phyloP scores from a whole-genome alignment of 768 basidiomycete genomes.

The Psilocybe cubensis region DNA sequence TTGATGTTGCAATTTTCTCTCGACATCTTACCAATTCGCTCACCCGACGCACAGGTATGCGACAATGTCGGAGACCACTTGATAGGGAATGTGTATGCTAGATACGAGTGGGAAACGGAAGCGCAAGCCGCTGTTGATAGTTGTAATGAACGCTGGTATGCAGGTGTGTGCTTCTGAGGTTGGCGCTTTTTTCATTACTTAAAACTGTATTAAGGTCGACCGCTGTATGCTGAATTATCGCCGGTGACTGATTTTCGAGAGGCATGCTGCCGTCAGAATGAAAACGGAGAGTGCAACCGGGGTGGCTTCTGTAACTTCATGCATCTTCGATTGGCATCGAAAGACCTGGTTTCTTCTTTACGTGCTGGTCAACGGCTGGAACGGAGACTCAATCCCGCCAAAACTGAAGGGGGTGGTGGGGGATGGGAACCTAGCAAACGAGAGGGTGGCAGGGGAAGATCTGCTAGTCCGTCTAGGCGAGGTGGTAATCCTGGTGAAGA shows the following conservation, averaged over 20 bases:
- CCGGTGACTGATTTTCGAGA: slow-evolving; percentile 99
- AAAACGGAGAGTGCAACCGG: slow-evolving; percentile 97
- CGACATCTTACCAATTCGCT: slow-evolving; percentile 8
- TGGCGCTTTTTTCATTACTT: slow-evolving; percentile 11
- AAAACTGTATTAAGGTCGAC: slow-evolving; percentile 62
- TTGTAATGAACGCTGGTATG: slow-evolving; percentile 97
- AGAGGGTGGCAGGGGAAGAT: slow-evolving; percentile 66
- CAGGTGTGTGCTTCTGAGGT: slow-evolving; percentile 58
- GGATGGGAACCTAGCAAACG: slow-evolving; percentile 85
- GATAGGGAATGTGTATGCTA: slow-evolving; percentile 96
- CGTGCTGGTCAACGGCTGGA: slow-evolving; percentile 85
- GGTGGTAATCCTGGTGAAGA: slow-evolving; percentile 74
- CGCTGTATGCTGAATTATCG: slow-evolving; percentile 94
- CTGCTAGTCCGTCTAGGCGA: slow-evolving; percentile 71
- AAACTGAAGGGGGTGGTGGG: slow-evolving; percentile 66
- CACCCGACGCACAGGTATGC: slow-evolving; percentile 65
- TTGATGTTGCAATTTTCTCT: slow-evolving; percentile 1
- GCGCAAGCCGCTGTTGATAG: slow-evolving; percentile 92
- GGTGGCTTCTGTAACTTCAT: slow-evolving; percentile 99
- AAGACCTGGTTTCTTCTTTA: slow-evolving; percentile 78
- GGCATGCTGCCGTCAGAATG: slow-evolving; percentile 98
- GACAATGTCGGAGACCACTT: slow-evolving; percentile 99
- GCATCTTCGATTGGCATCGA: slow-evolving; percentile 90
- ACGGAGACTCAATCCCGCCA: slow-evolving; percentile 71
- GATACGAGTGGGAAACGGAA: slow-evolving; percentile 99